Base-by-base conservation (phyloP, 2,329 filamentous ascomycete genomes). In the Aspergillus sp. region DNA sequence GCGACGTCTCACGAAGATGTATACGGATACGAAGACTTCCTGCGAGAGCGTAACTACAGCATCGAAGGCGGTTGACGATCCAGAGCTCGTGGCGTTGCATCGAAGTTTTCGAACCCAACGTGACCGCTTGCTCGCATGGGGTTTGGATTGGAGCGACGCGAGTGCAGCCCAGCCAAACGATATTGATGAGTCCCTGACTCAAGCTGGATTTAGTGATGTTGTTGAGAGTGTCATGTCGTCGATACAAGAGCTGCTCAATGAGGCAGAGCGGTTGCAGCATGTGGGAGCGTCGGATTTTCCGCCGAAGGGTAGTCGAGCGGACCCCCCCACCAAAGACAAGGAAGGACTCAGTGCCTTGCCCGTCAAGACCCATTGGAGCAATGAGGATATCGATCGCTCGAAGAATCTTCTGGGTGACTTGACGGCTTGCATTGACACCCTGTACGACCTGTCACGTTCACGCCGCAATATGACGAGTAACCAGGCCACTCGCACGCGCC, bases 141-240 rank as follows among this genome's bases (percentile, higher is more conserved):
- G 80, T 41, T 66, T 83, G 48, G 78, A 82, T 60, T 84, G 81
- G 81, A 81, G 74, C 62, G 80, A 83, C 59, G 79, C 76, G 49
- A 76, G 73, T 54, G 76, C 74, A 50, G 73, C 71, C 10, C 67
- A 73, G 44, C 73, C 77, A 48, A 78, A 75, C 54, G 75, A 80
- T 62, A 83, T 83, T 55, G 81, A 83, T 58, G 79, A 80, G 55
- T 77, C 77, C 12, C 68, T 83, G 12, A 79, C 78, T 44, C 73
- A 78, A 50, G 80, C 80, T 30, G 80, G 80, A 12, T 71, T 82
- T 50, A 81, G 79, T 40, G 80, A 82, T 62, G 77, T 80, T 3
- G 81, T 83, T 34, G 77, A 76, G 46, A 81, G 79, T 57, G 79
- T 83, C 42, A 75, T 84, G 68, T 74, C 76, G 12, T 81, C 80